Base-by-base conservation (phyloP, 2,329 filamentous ascomycete species). In the Ilyonectria mors-panacis region DNA sequence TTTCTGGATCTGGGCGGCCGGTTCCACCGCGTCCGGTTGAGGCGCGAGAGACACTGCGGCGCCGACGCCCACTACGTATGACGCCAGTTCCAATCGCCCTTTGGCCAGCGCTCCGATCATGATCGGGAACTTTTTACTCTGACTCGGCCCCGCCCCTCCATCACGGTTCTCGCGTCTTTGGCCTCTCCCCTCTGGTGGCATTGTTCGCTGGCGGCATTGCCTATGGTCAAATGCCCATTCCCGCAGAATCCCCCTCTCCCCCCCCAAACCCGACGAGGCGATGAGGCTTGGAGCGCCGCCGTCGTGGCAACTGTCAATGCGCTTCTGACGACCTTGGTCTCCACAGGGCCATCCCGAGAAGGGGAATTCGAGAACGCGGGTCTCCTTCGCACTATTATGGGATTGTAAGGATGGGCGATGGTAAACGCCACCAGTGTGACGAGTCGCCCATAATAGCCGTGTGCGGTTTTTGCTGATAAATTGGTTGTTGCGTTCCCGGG, bases 21-120 rank as follows among this genome's bases (percentile, higher is more conserved):
- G 70, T 73, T 69, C 73, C 74, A 76, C 68, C 51, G 60, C 53
- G 68, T 73, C 44, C 60, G 61, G 70, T 73, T 72, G 56, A 70
- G 65, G 56, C 66, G 53, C 59, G 68, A 58, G 65, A 68, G 35
- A 37, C 45, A 45, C 54, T 21, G 37, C 26, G 13, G 51, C 39
- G 44, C 56, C 56, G 62, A 42, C 17, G 47, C 28, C 48, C 9
- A 51, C 63, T 23, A 39, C 56, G 48, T 47, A 65, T 65, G 62
- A 59, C 48, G 55, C 65, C 61, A 55, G 21, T 26, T 17, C 54
- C 47, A 68, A 65, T 70, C 64, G 55, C 26, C 61, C 58, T 63
- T 66, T 68, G 59, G 51, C 63, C 42, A 48, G 50, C 51, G 51
- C 51, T 73, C 70, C 45, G 63, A 62, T 39, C 48, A n/a, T 21